Base-by-base conservation (phyloP, 805 yeast species). In the Kockiozyma suomiensis region DNA sequence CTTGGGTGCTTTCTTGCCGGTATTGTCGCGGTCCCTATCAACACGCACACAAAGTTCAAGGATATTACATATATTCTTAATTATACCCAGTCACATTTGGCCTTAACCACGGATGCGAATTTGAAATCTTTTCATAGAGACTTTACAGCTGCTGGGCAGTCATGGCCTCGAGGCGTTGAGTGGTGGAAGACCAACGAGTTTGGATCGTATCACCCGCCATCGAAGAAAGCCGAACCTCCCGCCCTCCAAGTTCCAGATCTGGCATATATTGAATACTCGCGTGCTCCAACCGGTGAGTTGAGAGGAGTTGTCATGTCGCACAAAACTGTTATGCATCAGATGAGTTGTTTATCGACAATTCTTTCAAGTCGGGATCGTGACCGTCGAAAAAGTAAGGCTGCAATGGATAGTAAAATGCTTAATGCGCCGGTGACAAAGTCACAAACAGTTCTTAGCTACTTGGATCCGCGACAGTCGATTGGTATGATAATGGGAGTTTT, bases 301-400 rank as follows among this genome's bases (percentile, higher is more conserved):
- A 79, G 97, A 59, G 99, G 99, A 17, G 96, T 94, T 37, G 97
- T 96, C 0, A 82, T 94, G 70, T 88, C 94, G 25, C 98, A 94
- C 72, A 79, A 90, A 60, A 91, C 97, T 0, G 82, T 94, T 5
- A 80, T 88, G 70, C 93, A 90, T 66, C 99, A 94, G 70, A 89
- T 94, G 92, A 81, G 83, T 62, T 82, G 90, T 49, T 70, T 94
- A 25, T 81, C 87, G 3, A 79, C 85, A 8, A 83, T 93, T 13
- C 74, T 93, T 6, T 83, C 79, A 33, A 73, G 75, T 25, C 69
- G 72, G 32, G 71, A 77, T 12, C 13, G 51, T 5, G 42, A 53
- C 12, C 13, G 59, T 8, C 10, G 51, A 13, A 48, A 52, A 23
- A 10, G 60, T 10, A n/a, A 21, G 10, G 21, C 49, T 38, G 33